Percentiles rank a stretch among this genome's conserved stretches.
Conservation (phyloP, 345 rosid species). For the Erodium maritimum region DNA sequence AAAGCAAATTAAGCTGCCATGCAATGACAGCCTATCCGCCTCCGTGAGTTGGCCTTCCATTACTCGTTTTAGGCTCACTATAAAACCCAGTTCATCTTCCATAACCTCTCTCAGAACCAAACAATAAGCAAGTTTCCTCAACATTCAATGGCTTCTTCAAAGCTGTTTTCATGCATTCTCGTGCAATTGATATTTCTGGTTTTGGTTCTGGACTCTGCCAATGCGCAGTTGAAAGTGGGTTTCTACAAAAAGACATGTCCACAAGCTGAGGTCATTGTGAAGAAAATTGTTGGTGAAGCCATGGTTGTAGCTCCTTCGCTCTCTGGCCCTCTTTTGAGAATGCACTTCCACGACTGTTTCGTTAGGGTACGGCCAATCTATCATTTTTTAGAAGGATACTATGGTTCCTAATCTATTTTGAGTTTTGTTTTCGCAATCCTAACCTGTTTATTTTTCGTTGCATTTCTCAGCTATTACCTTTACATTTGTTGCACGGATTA, state of each 20-base stretch:
- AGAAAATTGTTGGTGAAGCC: constrained; percentile 15
- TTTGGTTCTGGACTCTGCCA: constrained; percentile 13
- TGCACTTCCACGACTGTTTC: constrained; percentile 81
- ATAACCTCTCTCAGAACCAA: no score
- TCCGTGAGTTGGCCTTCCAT: no score
- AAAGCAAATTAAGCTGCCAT: no score
- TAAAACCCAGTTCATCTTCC: no score
- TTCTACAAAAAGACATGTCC: constrained; percentile 44
- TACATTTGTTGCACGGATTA: no score
- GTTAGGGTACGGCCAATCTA: constrained; percentile 31
- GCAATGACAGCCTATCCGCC: no score
- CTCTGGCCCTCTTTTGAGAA: constrained; percentile 49
- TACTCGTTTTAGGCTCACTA: no score
- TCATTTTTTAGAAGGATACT: no score
- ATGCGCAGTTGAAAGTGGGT: constrained; percentile 36
- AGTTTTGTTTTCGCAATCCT: no score
- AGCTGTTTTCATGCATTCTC: constrained; percentile 16
- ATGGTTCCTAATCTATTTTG: no score
- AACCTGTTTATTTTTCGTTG: no score
- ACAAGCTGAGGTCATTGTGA: constrained; percentile 33
- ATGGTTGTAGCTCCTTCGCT: constrained; percentile 33
- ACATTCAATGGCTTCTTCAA: constrained; percentile 21
- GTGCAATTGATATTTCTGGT: constrained; percentile 14
- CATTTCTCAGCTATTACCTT: no score
- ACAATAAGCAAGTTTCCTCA: not conserved